A percentile compares a stretch with the other conserved stretches of the same genome.
phyloP scores from a whole-genome alignment of 2,329 filamentous ascomycete species.

The Sordariomycetes sp. region DNA sequence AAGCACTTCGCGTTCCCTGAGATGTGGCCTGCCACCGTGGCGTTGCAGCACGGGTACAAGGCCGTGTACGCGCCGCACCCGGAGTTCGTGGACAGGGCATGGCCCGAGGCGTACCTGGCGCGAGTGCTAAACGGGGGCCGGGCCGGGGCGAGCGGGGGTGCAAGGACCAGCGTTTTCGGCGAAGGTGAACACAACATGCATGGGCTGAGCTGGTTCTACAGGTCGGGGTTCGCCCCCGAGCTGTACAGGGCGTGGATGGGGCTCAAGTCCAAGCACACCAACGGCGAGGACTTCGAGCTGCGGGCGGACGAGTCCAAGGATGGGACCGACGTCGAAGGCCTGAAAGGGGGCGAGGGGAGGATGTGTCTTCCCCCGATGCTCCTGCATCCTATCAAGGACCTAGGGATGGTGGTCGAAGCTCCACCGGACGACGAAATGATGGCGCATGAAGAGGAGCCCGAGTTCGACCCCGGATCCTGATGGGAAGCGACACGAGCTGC shows the following conservation, averaged over 20 bases:
- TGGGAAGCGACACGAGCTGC: background rate
- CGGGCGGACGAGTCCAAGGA: constrained; percentile 41
- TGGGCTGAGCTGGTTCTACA: constrained; percentile 88
- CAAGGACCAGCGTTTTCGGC: constrained; percentile 63
- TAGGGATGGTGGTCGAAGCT: constrained; percentile 54
- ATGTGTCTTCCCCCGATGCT: constrained; percentile 91
- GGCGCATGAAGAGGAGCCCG: constrained; percentile 23
- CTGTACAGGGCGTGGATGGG: constrained; percentile 83
- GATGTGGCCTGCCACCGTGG: constrained; percentile 87
- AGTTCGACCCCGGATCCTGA: constrained; percentile 37
- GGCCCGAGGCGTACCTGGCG: constrained; percentile 71
- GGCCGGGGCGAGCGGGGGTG: constrained; percentile 65
- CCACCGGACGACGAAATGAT: constrained; percentile 28
- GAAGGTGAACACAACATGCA: constrained; percentile 83
- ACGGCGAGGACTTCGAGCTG: constrained; percentile 66
- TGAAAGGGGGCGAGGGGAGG: constrained; percentile 62
- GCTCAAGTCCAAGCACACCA: constrained; percentile 66
- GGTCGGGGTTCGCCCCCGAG: constrained; percentile 69
- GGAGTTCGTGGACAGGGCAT: constrained; percentile 75
- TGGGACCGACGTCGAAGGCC: constrained; percentile 34
- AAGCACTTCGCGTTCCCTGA: constrained; percentile 90
- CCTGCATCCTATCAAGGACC: constrained; percentile 76
- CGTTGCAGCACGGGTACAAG: constrained; percentile 86
- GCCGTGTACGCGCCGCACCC: constrained; percentile 86
- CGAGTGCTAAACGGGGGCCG: constrained; percentile 70